Evolutionary conservation across 495 filamentous ascomycete genomes (phyloP).

Genomic region (Talaromyces thailandensis): DNA sequence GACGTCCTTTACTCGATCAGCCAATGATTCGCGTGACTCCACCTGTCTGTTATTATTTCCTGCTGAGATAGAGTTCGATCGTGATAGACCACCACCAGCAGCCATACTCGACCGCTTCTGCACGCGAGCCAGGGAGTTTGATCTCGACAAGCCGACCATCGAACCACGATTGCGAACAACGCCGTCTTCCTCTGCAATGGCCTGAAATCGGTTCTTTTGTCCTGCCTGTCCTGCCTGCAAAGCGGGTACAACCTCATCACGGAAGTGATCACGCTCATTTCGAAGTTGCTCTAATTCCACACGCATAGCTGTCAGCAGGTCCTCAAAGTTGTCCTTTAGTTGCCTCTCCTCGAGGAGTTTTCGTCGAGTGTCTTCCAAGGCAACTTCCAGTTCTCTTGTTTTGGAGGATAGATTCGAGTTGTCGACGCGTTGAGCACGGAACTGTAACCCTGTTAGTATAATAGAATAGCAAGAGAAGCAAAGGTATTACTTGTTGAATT

Average conservation of each 20-base stretch:
- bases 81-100: constrained; percentile 24
- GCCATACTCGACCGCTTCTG: constrained; percentile 25
- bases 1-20: constrained; percentile 82
- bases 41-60: constrained; percentile 42
- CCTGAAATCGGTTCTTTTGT: constrained; percentile 61
- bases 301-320: constrained; percentile 74
- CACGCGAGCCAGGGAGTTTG: constrained; percentile 50
- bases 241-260: constrained; percentile 75
- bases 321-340: constrained; percentile 89
- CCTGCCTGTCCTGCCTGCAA: constrained; percentile 54
- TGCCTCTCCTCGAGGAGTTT: constrained; percentile 77
- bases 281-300: constrained; percentile 71
- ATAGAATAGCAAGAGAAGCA: background rate
- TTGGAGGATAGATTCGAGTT: constrained; percentile 32
- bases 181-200: constrained; percentile 54
- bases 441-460: constrained; percentile 17
- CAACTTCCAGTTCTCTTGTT: constrained; percentile 63
- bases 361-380: constrained; percentile 71
- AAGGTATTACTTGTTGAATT: constrained; percentile 43
- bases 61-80: constrained; percentile 51
- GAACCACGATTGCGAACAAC: constrained; percentile 19
- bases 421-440: constrained; percentile 36
- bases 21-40: constrained; percentile 60
- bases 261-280: constrained; percentile 85
- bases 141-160: constrained; percentile 44